phyloP scores from a whole-genome alignment of 1,284 basidiomycete species.

The Meripilus lineatus region DNA sequence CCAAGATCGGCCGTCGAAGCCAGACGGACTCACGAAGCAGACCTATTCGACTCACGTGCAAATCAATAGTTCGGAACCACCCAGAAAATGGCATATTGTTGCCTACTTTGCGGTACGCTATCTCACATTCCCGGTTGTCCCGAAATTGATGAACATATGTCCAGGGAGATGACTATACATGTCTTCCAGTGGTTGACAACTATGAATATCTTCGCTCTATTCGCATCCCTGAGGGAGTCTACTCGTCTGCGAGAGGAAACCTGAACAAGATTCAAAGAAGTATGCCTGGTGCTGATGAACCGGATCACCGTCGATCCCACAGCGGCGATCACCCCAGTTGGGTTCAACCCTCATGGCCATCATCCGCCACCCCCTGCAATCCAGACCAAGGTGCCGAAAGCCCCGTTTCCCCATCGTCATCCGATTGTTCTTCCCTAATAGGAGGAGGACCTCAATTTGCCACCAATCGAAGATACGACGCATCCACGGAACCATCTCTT shows the following conservation, averaged over 20 bases:
- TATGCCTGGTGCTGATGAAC: conserved; percentile 22
- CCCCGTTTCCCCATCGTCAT: conserved; percentile 28
- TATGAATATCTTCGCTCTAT: conserved; percentile 65
- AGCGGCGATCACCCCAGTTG: conserved; percentile 21
- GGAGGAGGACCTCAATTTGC: conserved; percentile 16
- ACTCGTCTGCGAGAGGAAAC: conserved; percentile 58
- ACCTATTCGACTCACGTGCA: conserved; percentile 72
- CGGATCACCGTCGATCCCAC: conserved; percentile 17
- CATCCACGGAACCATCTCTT: conserved; percentile 23
- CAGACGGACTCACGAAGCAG: conserved; percentile 72
- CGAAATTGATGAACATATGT: conserved; percentile 10
- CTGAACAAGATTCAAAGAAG: conserved; percentile 38
- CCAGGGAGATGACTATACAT: conserved; percentile 62
- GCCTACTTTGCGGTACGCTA: conserved; percentile 77
- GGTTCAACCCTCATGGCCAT: conserved; percentile 24
- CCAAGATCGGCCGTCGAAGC: conserved; percentile 68
- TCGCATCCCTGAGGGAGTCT: conserved; percentile 58
- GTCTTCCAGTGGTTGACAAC: conserved; percentile 61
- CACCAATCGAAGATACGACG: conserved; percentile 16
- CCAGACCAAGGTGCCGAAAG: conserved; percentile 31
- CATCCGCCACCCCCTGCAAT: conserved; percentile 17
- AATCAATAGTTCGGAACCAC: conserved; percentile 47
- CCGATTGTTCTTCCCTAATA: conserved; percentile 33
- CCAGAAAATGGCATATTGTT: conserved; percentile 74
- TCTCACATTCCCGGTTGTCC: conserved; percentile 15